Base-by-base conservation (phyloP, 371 early-diverging fungal species). In the Dinochytrium kinnereticum region DNA sequence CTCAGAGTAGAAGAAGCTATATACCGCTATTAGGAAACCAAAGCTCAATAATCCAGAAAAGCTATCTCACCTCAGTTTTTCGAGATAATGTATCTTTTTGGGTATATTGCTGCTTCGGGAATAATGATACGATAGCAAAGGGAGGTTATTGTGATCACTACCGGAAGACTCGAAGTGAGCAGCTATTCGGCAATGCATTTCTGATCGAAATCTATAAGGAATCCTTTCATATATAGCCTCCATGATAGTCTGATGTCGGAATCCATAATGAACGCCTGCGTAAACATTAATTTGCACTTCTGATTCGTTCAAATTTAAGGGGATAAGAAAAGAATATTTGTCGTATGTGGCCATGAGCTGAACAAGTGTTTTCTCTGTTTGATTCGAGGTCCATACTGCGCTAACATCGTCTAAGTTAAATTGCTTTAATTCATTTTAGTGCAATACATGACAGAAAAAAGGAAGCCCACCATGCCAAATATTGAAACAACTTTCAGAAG, bases 181-280 rank as follows among this genome's bases (percentile, higher is more conserved):
- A 3, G 33, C 64, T 13, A 64, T 64, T 5, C 34, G 7, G 19
- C 3, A 19, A 38, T 64, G 64, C 64, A 64, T 64, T 30, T 31
- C 64, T 13, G 38, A 10, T 7, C 64, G 64, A 19, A 36, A 31
- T 26, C 36, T 21, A 24, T 64, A 64, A 24, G 64, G 64, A 31
- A 36, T 13, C 38, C 36, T 3, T 34, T 64, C 64, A 38, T 64
- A 64, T 31, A 64, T 64, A 30, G 36, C 33, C 36, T 64, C 38
- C 64, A 36, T 64, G 38, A 64, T 64, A 24, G 64, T 64, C 19
- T 36, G 33, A 33, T 64, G 64, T 30, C 64, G 33, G 33, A 64
- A 64, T 5, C 55, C 55, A 24, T 53, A 53, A 7, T 5, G 5
- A 24, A 24, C 55, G 24, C 5, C 55, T 13, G n/a, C 24, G 7